A percentile compares a stretch with the other conserved stretches of the same genome.
Evolutionary conservation across 2,329 filamentous ascomycete genomes (phyloP).

Genomic region (Penicillium expansum): DNA sequence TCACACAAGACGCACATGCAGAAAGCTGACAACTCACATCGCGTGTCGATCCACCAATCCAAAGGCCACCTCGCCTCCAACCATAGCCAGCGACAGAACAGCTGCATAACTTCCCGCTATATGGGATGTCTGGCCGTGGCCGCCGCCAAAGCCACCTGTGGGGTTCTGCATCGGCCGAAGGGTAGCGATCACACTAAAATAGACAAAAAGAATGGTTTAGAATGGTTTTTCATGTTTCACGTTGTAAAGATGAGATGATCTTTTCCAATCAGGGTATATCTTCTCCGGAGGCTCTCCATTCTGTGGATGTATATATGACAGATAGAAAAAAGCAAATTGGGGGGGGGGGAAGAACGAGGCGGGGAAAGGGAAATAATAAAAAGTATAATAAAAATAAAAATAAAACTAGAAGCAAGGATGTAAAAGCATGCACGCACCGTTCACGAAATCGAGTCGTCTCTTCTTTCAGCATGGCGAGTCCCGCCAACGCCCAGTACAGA

Average conservation of each 20-base stretch:
- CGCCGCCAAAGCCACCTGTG: slow-evolving; percentile 84
- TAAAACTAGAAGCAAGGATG: slow-evolving; percentile 1
- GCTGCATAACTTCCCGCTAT: slow-evolving; percentile 85
- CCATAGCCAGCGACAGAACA: slow-evolving; percentile 72
- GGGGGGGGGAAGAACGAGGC: neutral
- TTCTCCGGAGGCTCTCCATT: neutral
- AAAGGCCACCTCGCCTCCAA: slow-evolving; percentile 72
- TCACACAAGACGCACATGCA: neutral
- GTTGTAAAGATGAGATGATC: neutral
- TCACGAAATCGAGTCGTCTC: slow-evolving; percentile 66
- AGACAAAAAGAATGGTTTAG: neutral
- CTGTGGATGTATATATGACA: neutral
- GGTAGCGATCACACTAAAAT: slow-evolving; percentile 63
- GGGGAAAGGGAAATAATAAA: neutral
- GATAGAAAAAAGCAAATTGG: neutral
- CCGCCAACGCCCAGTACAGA: slow-evolving; percentile 85
- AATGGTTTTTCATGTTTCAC: neutral
- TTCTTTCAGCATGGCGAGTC: slow-evolving; percentile 71
- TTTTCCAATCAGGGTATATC: neutral
- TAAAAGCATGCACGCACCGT: slow-evolving; percentile 38
- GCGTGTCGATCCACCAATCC: slow-evolving; percentile 73
- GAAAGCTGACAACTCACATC: slow-evolving; percentile 52
- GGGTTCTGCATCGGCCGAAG: slow-evolving; percentile 78
- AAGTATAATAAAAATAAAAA: slow-evolving; percentile 2
- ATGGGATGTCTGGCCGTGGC: slow-evolving; percentile 87